Evolutionary conservation across 83 land plant species (phyloP).

Genomic region (Thuja plicata): DNA sequence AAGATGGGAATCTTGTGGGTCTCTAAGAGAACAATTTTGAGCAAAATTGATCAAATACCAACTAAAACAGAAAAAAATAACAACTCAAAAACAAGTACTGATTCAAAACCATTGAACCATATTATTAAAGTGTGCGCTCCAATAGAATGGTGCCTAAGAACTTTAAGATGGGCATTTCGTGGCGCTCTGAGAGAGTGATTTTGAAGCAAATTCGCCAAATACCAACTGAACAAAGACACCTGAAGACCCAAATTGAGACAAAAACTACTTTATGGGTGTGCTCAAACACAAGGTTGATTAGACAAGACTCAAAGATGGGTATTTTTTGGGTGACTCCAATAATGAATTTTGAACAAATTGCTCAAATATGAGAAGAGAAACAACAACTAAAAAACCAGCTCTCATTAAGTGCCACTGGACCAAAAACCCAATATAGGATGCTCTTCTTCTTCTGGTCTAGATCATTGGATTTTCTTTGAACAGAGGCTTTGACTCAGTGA

Average conservation of each 20-base stretch:
- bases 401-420: background rate
- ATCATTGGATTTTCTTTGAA: background rate
- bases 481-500: background rate
- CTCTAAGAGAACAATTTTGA: background rate
- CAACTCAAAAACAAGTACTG: background rate
- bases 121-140: background rate
- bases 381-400: background rate
- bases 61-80: background rate
- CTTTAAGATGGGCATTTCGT: background rate
- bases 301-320: background rate
- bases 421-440: background rate
- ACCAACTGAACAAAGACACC: no score
- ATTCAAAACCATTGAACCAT: background rate
- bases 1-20: background rate
- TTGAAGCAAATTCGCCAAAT: background rate
- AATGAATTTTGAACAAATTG: background rate
- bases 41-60: background rate
- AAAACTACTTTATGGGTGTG: background rate
- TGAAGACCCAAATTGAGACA: background rate
- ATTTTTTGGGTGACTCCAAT: background rate
- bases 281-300: background rate
- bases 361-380: background rate
- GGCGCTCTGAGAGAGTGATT: background rate
- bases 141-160: background rate
- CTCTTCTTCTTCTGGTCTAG: background rate